Evolutionary conservation across 2,329 filamentous ascomycete species (phyloP).

Genomic region (Claviceps maximensis): DNA sequence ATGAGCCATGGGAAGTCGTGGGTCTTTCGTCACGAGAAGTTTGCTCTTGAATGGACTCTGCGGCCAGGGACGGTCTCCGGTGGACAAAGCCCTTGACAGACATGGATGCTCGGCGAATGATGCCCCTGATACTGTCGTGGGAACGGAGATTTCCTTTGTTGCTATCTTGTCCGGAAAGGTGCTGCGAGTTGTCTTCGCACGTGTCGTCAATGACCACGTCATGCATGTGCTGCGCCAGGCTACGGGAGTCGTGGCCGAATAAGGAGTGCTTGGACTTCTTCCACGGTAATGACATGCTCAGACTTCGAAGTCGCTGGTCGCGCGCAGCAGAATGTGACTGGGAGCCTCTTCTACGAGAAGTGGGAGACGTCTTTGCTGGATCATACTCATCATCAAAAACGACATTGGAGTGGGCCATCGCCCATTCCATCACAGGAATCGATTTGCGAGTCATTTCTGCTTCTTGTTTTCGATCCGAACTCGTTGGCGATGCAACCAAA

Average conservation of each 20-base stretch:
- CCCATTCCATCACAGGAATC: conserved; percentile 6
- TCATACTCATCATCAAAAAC: conserved; percentile 4
- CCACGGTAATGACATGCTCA: conserved; percentile 38
- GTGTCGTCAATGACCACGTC: conserved; percentile 22
- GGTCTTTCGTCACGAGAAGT: conserved; percentile 19
- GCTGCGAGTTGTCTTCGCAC: conserved; percentile 13
- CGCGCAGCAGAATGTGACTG: conserved; percentile 10
- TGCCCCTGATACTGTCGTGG: conserved; percentile 31
- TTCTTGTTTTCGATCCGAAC: background rate
- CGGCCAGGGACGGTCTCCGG: conserved; percentile 30
- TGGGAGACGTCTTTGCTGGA: background rate
- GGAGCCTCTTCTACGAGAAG: background rate
- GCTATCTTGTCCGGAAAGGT: conserved; percentile 11
- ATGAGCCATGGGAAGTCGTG: conserved; percentile 35
- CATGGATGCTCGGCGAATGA: conserved; percentile 41
- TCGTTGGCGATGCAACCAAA: background rate
- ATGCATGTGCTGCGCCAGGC: conserved; percentile 16
- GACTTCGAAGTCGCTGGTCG: conserved; percentile 31
- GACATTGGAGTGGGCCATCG: background rate
- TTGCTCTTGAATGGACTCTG: conserved; percentile 19
- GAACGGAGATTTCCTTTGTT: conserved; percentile 13
- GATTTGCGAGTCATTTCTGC: conserved; percentile 3
- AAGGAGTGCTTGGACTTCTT: conserved; percentile 32
- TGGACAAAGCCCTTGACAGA: conserved; percentile 40
- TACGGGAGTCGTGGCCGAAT: conserved; percentile 19